Base-by-base conservation (phyloP, 2,329 filamentous ascomycete species). In the Apiospora sp. region DNA sequence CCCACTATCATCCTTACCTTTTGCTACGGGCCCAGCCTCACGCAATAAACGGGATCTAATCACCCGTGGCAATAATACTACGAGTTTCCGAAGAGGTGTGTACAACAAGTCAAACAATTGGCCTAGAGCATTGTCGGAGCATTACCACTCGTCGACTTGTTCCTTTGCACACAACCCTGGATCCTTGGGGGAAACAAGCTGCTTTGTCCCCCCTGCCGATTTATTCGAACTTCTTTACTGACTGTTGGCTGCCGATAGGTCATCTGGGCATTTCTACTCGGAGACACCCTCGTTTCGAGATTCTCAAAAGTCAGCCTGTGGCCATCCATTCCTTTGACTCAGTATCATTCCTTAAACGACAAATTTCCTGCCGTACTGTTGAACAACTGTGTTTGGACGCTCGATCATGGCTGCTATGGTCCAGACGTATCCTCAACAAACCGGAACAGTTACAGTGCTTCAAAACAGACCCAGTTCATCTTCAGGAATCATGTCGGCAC, bases 381-480 rank as follows among this genome's bases (percentile, higher is more conserved):
- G 43, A 69, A 30, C 67, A 49, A 10, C 30, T 41, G 58, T 64
- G 58, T 41, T 41, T 64, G 58, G 58, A 70, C 67, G 27, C 73
- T 69, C 68, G 87, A 92, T 82, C 82, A 96, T 96, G 94, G 93
- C 93, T 87, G 93, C 93, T 83, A 88, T 96, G 87, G 92, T 95
- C 80, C 94, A 96, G 85, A 91, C 92, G 74, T 93, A 93, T 81
- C 90, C 93, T 79, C 92, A 94, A 85, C 92, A 94, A 84, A 91
- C 91, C 80, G 87, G 88, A 83, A 91, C 92, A 77, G 88, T 91
- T 79, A 92, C 92, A 76, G 92, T 95, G 89, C 91, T 95, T 79
- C 93, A 94, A 82, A 89, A 92, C 78, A 90, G 92, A 81, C 90
- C 92, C 75, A 87, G 88, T 71, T 92, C 93, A 74, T 87, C 90